A percentile compares a stretch with the other conserved stretches of the same genome.
Evolutionary conservation across 345 rosid species (phyloP).

Genomic region (Carallia pectinifolia): DNA sequence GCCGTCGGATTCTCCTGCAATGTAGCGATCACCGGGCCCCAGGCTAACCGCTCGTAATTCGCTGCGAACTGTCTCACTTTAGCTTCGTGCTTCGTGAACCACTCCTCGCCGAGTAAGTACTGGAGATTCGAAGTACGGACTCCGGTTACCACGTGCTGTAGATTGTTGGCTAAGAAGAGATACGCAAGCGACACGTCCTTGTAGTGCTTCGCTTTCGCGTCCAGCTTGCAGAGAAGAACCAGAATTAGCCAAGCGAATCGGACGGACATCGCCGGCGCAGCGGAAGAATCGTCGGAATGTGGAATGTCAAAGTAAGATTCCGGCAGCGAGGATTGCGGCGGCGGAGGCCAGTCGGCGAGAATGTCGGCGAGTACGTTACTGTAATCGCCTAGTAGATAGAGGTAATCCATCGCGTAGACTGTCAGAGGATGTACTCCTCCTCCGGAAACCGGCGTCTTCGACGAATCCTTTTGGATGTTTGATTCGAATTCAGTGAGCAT

Average conservation of each 20-base stretch:
- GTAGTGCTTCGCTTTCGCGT: constrained; percentile 25
- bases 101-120: constrained; percentile 26
- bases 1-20: constrained; percentile 47
- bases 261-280: constrained; percentile 10
- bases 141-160: constrained; percentile 15
- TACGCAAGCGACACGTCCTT: constrained; percentile 25
- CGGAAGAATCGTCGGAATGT: constrained; percentile 10
- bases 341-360: constrained; percentile 25
- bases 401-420: constrained; percentile 18
- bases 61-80: constrained; percentile 25
- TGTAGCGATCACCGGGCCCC: constrained; percentile 31
- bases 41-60: constrained; percentile 26
- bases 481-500: constrained; percentile 20
- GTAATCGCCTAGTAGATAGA: constrained; percentile 23
- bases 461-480: constrained; percentile 15
- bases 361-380: constrained; percentile 20
- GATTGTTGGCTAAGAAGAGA: constrained; percentile 31
- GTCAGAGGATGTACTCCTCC: constrained; percentile 26
- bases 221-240: constrained; percentile 33
- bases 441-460: constrained; percentile 5
- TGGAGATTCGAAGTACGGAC: constrained; percentile 25
- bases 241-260: constrained; percentile 28
- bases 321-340: constrained; percentile 8
- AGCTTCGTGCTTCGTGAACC: constrained; percentile 25
- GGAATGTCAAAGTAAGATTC: constrained; percentile 17